Evolutionary conservation across 2,329 filamentous ascomycete species (phyloP).

Genomic region (Hirsutella rhossiliensis): DNA sequence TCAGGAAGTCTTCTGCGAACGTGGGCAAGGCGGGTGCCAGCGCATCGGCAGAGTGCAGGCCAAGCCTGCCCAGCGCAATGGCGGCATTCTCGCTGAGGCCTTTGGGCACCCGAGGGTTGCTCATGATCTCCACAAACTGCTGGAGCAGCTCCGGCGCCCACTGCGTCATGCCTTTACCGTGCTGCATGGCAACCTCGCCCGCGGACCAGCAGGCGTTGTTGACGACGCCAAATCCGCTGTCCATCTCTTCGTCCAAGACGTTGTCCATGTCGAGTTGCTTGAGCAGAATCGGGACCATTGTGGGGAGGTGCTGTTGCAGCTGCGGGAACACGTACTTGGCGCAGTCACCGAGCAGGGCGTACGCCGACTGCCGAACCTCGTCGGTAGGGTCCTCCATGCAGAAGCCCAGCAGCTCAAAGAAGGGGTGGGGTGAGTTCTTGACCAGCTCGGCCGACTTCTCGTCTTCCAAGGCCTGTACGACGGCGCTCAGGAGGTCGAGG

Average conservation of each 20-base stretch:
- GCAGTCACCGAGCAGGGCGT: slow-evolving; percentile 87
- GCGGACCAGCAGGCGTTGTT: slow-evolving; percentile 98
- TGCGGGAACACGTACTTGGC: slow-evolving; percentile 84
- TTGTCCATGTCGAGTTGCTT: slow-evolving; percentile 75
- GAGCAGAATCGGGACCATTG: slow-evolving; percentile 70
- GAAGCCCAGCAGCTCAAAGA: slow-evolving; percentile 82
- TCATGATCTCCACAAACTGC: slow-evolving; percentile 70
- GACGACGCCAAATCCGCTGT: slow-evolving; percentile 79
- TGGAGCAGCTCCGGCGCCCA: slow-evolving; percentile 69
- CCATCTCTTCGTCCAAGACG: slow-evolving; percentile 66
- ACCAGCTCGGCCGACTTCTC: slow-evolving; percentile 68
- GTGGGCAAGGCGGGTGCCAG: slow-evolving; percentile 68
- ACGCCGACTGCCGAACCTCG: slow-evolving; percentile 91
- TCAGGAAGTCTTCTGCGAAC: slow-evolving; percentile 74
- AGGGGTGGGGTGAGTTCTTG: slow-evolving; percentile 60
- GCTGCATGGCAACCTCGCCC: slow-evolving; percentile 80
- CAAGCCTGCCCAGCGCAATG: slow-evolving; percentile 80
- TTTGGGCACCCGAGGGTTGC: slow-evolving; percentile 72
- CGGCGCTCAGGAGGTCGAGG: slow-evolving; percentile 81
- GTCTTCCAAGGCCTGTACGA: slow-evolving; percentile 77
- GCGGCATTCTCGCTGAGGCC: slow-evolving; percentile 90
- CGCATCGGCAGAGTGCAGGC: slow-evolving; percentile 62
- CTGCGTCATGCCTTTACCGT: slow-evolving; percentile 61
- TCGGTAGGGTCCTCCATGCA: slow-evolving; percentile 88
- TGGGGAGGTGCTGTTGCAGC: slow-evolving; percentile 60